Evolutionary conservation across 164 flowering plant species (phyloP).

Genomic region (Annona squamosa): DNA sequence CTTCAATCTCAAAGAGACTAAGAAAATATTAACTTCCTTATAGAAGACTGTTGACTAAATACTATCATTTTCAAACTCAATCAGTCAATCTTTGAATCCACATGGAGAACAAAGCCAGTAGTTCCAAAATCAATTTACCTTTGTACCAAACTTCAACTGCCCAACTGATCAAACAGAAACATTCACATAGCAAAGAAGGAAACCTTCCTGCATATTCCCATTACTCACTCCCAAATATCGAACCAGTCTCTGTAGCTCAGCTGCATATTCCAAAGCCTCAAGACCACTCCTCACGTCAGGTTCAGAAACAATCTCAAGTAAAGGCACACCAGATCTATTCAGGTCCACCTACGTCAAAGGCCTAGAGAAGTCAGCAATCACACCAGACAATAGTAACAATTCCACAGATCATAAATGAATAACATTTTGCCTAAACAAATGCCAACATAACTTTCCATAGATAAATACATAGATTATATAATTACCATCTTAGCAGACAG

Average conservation of each 20-base stretch:
- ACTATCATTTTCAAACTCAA: neutral
- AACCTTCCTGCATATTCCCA: constrained; percentile 98
- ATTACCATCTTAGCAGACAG: neutral
- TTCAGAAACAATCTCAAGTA: constrained; percentile 94
- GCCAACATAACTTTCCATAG: neutral
- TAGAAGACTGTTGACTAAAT: neutral
- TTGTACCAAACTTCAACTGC: constrained; percentile 75
- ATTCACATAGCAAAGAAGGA: constrained; percentile 94
- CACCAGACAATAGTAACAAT: neutral
- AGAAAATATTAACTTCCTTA: too few relatives aligned
- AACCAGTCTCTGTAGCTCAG: constrained; percentile 87
- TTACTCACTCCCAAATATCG: constrained; percentile 84
- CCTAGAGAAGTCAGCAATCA: constrained; percentile 3
- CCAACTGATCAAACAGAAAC: constrained; percentile 81
- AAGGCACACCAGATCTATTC: constrained; percentile 95
- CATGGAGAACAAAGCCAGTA: neutral
- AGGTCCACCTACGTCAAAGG: constrained; percentile 64
- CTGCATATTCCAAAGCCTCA: constrained; percentile 92
- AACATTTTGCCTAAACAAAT: neutral
- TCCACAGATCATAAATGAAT: neutral
- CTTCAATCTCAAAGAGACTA: neutral
- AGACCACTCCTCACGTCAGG: constrained; percentile 90
- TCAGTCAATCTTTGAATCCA: neutral
- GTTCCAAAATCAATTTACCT: constrained; percentile 33
- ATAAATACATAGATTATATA: neutral